Percentiles rank a stretch among this genome's conserved stretches.
These are phyloP conservation scores for Fusarium guadeloupense DNA, from an alignment of 2,329 filamentous ascomycete species.

Conservation along the genomic window DNA sequence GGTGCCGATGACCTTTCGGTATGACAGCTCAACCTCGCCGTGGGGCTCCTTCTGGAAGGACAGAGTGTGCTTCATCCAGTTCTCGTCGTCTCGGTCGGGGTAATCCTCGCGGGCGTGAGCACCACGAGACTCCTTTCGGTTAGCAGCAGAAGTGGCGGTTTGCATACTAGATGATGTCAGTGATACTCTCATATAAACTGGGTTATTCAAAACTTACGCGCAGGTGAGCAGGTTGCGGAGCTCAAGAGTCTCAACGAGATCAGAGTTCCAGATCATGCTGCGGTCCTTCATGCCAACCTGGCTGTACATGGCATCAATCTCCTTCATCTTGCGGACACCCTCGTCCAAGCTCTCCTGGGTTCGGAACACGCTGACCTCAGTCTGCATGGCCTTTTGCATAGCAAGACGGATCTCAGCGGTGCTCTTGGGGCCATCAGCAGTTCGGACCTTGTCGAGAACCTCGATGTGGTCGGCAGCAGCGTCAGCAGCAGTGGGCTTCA, in stretches of 20 bases:
- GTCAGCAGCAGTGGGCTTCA: slow-evolving; percentile 82
- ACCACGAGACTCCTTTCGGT: slow-evolving; percentile 96
- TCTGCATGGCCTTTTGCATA: slow-evolving; percentile 99
- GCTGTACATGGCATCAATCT: slow-evolving; percentile 81
- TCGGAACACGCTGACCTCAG: slow-evolving; percentile 95
- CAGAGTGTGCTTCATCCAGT: slow-evolving; percentile 99
- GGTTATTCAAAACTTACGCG: slow-evolving; percentile 70
- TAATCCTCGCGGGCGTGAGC: slow-evolving; percentile 97
- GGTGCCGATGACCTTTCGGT: slow-evolving; percentile 81
- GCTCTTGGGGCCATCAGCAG: slow-evolving; percentile 82
- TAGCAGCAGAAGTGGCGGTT: slow-evolving; percentile 89
- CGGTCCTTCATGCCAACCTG: slow-evolving; percentile 96
- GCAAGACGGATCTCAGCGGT: slow-evolving; percentile 87
- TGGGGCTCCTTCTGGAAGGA: slow-evolving; percentile 95
- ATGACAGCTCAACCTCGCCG: slow-evolving; percentile 83
- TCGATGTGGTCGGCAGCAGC: slow-evolving; percentile 88
- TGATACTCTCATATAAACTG: not conserved
- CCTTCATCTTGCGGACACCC: slow-evolving; percentile 86
- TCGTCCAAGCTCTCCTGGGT: slow-evolving; percentile 93
- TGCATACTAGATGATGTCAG: slow-evolving; percentile 68
- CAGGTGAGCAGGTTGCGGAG: slow-evolving; percentile 95
- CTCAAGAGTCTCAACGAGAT: slow-evolving; percentile 95
- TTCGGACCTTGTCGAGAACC: slow-evolving; percentile 86
- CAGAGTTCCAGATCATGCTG: slow-evolving; percentile 99
- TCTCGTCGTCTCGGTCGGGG: slow-evolving; percentile 92